Conservation (phyloP, 352 stramenopile species). For the Pythium rishiriense region DNA sequence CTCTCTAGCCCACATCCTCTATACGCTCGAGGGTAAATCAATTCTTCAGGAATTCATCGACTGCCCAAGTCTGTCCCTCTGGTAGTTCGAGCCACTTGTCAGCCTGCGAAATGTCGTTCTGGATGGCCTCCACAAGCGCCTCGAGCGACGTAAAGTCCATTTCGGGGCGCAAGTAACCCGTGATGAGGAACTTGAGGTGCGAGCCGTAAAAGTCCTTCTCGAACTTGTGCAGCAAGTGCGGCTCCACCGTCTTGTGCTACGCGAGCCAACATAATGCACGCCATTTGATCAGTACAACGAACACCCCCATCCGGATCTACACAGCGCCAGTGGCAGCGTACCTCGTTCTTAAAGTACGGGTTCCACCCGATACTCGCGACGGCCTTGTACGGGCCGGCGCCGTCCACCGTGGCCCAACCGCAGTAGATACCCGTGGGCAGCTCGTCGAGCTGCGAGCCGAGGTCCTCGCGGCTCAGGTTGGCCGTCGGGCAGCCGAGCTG, state of each 20-base stretch:
- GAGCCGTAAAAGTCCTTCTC: constrained; percentile 95
- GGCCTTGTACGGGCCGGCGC: constrained; percentile 86
- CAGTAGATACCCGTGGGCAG: constrained; percentile 93
- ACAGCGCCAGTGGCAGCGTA: constrained; percentile 27
- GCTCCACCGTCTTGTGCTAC: constrained; percentile 96
- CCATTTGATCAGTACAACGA: neutral
- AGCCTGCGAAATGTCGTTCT: constrained; percentile 77
- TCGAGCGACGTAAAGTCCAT: constrained; percentile 94
- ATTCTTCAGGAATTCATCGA: constrained; percentile 28
- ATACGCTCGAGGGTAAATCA: neutral
- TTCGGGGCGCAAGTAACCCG: constrained; percentile 93
- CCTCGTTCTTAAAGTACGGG: constrained; percentile 93
- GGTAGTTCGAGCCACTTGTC: constrained; percentile 63
- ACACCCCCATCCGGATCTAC: neutral
- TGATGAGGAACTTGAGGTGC: constrained; percentile 92
- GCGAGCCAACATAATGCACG: neutral
- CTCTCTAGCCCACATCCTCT: neutral
- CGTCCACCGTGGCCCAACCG: constrained; percentile 91
- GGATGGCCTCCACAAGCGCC: constrained; percentile 91
- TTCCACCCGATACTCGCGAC: constrained; percentile 98
- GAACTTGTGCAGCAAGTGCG: constrained; percentile 94
- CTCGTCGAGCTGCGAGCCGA: constrained; percentile 80
- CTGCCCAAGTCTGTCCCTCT: constrained; percentile 51
- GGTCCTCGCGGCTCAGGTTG: constrained; percentile 89
- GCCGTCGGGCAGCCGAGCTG: constrained; percentile 96